These are phyloP conservation scores for Pascua sp. DNA, from an alignment of 1,284 basidiomycete species.

Conservation along the genomic window DNA sequence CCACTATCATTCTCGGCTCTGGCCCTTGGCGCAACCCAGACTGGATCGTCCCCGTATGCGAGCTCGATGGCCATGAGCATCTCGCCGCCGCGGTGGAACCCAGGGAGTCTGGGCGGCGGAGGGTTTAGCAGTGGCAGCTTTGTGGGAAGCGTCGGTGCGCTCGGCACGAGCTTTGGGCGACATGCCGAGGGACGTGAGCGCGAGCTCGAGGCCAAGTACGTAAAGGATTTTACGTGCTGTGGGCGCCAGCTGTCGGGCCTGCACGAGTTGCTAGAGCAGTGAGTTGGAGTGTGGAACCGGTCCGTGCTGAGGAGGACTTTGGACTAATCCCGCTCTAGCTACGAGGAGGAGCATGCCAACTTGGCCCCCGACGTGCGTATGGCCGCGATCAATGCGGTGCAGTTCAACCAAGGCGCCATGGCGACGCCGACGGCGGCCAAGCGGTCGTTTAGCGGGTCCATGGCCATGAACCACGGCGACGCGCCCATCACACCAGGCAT, in stretches of 20 bases:
- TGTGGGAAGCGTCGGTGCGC: constrained; percentile 38
- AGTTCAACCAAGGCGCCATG: constrained; percentile 18
- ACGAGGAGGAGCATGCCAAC: constrained; percentile 50
- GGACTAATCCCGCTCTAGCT: constrained; percentile 27
- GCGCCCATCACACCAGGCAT: constrained; percentile 49
- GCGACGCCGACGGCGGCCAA: constrained; percentile 3
- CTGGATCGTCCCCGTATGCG: constrained; percentile 25
- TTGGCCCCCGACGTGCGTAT: constrained; percentile 43
- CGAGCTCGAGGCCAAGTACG: constrained; percentile 49
- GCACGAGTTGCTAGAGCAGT: constrained; percentile 51
- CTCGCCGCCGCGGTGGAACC: constrained; percentile 41
- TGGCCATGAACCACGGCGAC: constrained; percentile 28
- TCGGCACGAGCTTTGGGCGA: constrained; percentile 41
- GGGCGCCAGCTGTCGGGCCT: constrained; percentile 46
- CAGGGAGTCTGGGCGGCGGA: constrained; percentile 23
- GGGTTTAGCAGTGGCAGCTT: constrained; percentile 27
- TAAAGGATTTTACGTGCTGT: constrained; percentile 49
- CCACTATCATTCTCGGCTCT: constrained; percentile 32
- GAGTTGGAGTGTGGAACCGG: constrained; percentile 20
- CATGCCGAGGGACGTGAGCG: constrained; percentile 40
- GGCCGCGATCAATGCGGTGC: constrained; percentile 42
- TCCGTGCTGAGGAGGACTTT: background rate
- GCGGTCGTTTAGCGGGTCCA: background rate
- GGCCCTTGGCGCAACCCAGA: constrained; percentile 28
- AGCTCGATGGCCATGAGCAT: constrained; percentile 42